Conservation (phyloP, 306 rosid genomes). For the Heteromeles arbutifolia region DNA sequence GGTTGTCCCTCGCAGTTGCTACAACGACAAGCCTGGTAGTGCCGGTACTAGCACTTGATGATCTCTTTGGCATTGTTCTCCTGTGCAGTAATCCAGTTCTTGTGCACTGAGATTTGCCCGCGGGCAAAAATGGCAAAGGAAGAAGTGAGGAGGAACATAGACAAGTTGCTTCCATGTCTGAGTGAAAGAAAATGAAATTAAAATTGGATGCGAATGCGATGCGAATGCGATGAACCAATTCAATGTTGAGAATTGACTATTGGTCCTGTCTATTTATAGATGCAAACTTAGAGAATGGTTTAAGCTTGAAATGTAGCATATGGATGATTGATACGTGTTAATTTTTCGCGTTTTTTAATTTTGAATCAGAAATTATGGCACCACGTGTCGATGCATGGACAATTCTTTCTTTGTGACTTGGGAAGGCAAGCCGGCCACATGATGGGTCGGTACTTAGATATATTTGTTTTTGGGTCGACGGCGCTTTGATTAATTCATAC, state of each 20-base stretch:
- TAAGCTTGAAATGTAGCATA: too few species aligned
- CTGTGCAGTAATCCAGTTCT: not conserved
- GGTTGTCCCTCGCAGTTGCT: not conserved
- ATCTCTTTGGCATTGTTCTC: not conserved
- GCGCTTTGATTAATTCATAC: too few species aligned
- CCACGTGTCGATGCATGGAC: not conserved
- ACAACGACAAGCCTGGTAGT: not conserved
- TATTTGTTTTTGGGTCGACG: too few species aligned
- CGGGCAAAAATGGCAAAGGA: not conserved
- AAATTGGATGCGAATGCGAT: not conserved
- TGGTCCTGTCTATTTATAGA: not conserved
- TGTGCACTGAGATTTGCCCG: not conserved
- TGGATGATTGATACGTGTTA: constrained; percentile 7
- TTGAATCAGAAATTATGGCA: not conserved
- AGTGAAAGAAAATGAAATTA: not conserved
- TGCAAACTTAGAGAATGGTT: too few species aligned
- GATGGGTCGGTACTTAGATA: not conserved
- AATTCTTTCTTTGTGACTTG: not conserved
- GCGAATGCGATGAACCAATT: too few species aligned
- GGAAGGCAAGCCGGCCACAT: not conserved
- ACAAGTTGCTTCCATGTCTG: not conserved
- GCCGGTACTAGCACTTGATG: not conserved
- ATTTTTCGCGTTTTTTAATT: not conserved
- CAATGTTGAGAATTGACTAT: not conserved
- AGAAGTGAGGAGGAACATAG: not conserved